phyloP scores from a whole-genome alignment of 2,329 filamentous ascomycete genomes.

The Monascus ruber region DNA sequence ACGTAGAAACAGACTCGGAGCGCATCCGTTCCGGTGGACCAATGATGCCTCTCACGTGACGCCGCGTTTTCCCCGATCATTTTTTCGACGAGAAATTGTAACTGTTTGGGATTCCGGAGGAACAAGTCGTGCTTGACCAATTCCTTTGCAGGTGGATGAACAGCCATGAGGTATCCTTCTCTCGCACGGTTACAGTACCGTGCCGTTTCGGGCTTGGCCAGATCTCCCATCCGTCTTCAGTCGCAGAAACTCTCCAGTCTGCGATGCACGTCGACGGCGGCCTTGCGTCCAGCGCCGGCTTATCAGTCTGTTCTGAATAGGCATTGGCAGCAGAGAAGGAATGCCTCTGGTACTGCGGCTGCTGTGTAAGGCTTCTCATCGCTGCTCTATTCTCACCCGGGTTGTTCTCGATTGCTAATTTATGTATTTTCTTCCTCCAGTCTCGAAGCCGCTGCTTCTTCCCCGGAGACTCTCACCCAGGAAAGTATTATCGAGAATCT shows the following conservation, averaged over 20 bases:
- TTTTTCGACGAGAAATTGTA: neutral
- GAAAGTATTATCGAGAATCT: constrained; percentile 67
- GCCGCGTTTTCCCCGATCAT: too few relatives aligned
- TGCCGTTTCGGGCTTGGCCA: constrained; percentile 26
- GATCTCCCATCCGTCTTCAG: constrained; percentile 21
- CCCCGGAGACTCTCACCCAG: constrained; percentile 47
- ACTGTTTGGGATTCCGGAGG: too few relatives aligned
- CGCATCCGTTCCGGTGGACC: too few relatives aligned
- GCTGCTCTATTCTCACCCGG: neutral
- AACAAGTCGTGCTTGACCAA: constrained; percentile 2
- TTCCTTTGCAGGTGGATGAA: constrained; percentile 14
- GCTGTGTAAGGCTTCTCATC: constrained; percentile 28
- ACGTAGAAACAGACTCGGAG: too few relatives aligned
- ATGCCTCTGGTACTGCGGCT: constrained; percentile 32
- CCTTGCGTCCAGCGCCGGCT: constrained; percentile 21
- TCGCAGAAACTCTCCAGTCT: constrained; percentile 24
- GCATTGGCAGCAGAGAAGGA: constrained; percentile 32
- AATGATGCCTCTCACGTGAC: too few relatives aligned
- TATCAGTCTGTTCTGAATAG: constrained; percentile 27
- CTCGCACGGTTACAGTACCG: constrained; percentile 29
- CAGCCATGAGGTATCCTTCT: constrained; percentile 31
- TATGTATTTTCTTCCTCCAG: constrained; percentile 18
- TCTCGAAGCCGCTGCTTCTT: constrained; percentile 46
- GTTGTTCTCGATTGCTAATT: neutral
- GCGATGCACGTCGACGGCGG: constrained; percentile 29